A percentile compares a stretch with the other conserved stretches of the same genome.
phyloP scores from a whole-genome alignment of 2,329 filamentous ascomycete species.

The Penicillium verrucosum region DNA sequence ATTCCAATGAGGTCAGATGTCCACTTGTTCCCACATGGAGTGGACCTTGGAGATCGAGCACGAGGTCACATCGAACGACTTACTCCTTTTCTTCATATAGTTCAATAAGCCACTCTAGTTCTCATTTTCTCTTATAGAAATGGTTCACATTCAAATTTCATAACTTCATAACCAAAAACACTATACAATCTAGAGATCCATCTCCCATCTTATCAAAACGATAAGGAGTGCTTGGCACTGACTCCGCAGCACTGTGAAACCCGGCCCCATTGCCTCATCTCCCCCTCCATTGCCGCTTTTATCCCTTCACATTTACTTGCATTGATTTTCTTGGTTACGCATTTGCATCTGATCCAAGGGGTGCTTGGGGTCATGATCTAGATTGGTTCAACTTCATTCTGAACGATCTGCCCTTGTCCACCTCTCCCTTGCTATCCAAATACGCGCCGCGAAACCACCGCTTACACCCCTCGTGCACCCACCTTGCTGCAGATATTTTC shows the following conservation, averaged over 20 bases:
- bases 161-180: background rate
- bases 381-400: slow-evolving; percentile 1
- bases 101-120: background rate
- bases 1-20: slow-evolving; percentile 10
- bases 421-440: slow-evolving; percentile 4
- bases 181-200: background rate
- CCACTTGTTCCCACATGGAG: background rate
- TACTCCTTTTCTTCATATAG: background rate
- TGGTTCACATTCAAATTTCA: background rate
- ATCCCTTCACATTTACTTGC: slow-evolving; percentile 14
- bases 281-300: slow-evolving; percentile 21
- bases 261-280: slow-evolving; percentile 22
- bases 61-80: slow-evolving; percentile 12
- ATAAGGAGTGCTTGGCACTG: slow-evolving; percentile 23
- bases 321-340: slow-evolving; percentile 7
- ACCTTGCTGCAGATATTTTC: background rate
- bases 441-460: background rate
- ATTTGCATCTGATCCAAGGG: slow-evolving; percentile 4
- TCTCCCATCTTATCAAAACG: slow-evolving; percentile 20
- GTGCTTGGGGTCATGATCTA: slow-evolving; percentile 4
- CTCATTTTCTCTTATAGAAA: background rate
- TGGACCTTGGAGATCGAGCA: slow-evolving; percentile 7
- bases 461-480: slow-evolving; percentile 6
- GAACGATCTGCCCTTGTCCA: background rate
- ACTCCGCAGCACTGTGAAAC: slow-evolving; percentile 23